These are phyloP conservation scores for Nidula niveotomentosa DNA, from an alignment of 1,284 basidiomycete genomes.

Conservation along the genomic window DNA sequence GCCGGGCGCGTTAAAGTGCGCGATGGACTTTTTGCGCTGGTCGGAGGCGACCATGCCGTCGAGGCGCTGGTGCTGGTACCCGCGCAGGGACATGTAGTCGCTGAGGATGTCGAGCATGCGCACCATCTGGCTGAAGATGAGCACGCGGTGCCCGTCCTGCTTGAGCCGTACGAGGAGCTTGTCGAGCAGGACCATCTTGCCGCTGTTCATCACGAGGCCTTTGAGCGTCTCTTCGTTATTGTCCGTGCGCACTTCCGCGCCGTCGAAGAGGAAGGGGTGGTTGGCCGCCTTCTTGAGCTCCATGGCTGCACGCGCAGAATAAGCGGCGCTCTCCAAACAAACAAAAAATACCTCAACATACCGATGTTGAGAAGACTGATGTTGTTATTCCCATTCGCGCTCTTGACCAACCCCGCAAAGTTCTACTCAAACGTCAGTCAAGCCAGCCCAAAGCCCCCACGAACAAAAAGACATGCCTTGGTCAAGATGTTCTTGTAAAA, in stretches of 20 bases:
- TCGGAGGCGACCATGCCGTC: conserved; percentile 97
- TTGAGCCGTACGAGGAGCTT: conserved; percentile 89
- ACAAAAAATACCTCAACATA: conserved; percentile 27
- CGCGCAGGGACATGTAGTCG: conserved; percentile 92
- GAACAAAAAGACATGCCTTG: conserved; percentile 52
- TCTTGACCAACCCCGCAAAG: conserved; percentile 90
- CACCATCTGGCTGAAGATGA: conserved; percentile 99
- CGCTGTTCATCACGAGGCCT: conserved; percentile 97
- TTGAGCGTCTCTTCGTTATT: conserved; percentile 84
- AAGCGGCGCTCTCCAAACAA: neutral
- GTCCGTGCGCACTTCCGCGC: conserved; percentile 80
- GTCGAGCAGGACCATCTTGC: conserved; percentile 97
- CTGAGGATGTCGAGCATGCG: conserved; percentile 98
- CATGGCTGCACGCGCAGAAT: conserved; percentile 59
- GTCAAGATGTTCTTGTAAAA: conserved; percentile 99
- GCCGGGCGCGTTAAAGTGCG: conserved; percentile 95
- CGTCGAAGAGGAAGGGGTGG: conserved; percentile 98
- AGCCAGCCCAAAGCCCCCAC: too few relatives aligned
- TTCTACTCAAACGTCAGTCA: conserved; percentile 54
- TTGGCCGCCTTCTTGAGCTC: conserved; percentile 98
- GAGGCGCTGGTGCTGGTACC: conserved; percentile 94
- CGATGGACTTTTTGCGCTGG: conserved; percentile 89
- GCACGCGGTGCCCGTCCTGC: conserved; percentile 91
- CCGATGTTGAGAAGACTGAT: conserved; percentile 95
- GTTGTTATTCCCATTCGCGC: conserved; percentile 78